Evolutionary conservation across 2,329 filamentous ascomycete genomes (phyloP), one percentile per base, ranked within the genome.

Genomic region (Phialemonium atrogriseum): DNA sequence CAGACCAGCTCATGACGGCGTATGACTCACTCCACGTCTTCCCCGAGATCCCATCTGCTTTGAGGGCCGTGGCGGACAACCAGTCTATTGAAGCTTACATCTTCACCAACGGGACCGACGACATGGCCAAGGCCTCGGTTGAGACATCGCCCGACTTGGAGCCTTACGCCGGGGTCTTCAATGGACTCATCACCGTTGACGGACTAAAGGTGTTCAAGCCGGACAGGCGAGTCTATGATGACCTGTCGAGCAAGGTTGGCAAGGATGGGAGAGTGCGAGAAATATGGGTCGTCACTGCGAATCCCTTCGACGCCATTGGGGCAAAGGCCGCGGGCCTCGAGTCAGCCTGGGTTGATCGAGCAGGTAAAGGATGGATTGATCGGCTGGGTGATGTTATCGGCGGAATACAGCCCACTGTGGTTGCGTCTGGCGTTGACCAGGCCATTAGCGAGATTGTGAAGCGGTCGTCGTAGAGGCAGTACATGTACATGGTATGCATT

Each of bases 251-350:
- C 40, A 59, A 60, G 21, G 60, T 66, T 3, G 68, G 67, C 4
- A 69, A 67, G 43, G 43, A 56, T 23, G 56, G 52, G 1, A 45
- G 63, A 12, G 58, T 64, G 40, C 56, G 50, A 1, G 58, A 68
- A 16, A 62, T 85, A 10, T 85, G 80, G 78, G 54, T 87, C 7
- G 66, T 88, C 5, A 81, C 70, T 42, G 72, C 73, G 2, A 87
- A 87, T 48, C 76, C 82, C 3, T 87, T 87, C 49, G 82, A 87
- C 49, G 59, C 81, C 11, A 67, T 77, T 0, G 82, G 83, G 0
- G 77, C 80, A 1, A 65, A 64, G 38, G 62, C 63, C 2, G 62
- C 67, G 5, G 80, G 80, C 0, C 58, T 85, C 56, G 66, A 69
- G 44, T 70, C 75, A 15, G 73, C 67, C 10, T 86, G 78, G 75